phyloP scores from a whole-genome alignment of 345 rosid genomes.

The Barbarea vulgaris region DNA sequence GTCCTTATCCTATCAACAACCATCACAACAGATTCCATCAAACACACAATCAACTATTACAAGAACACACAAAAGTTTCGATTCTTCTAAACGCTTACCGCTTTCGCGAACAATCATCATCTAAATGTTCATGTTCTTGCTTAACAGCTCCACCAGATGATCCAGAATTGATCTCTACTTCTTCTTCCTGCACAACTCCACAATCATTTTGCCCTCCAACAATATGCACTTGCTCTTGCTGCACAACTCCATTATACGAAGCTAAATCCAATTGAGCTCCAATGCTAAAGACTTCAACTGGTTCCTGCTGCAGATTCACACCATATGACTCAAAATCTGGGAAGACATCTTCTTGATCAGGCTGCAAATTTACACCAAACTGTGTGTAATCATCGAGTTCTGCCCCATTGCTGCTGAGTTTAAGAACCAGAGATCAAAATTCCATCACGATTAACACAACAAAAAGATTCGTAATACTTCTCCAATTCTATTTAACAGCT shows the following conservation, averaged over 20 bases:
- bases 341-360: conserved; percentile 22
- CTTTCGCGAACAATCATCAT: conserved; percentile 48
- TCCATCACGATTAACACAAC: conserved; percentile 14
- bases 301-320: conserved; percentile 16
- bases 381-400: conserved; percentile 40
- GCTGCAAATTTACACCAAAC: conserved; percentile 29
- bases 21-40: neutral
- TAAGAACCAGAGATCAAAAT: conserved; percentile 9
- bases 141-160: conserved; percentile 42
- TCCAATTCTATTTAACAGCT: neutral
- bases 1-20: conserved; percentile 23
- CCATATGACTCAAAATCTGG: conserved; percentile 35
- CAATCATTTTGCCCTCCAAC: conserved; percentile 9
- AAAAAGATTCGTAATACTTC: neutral
- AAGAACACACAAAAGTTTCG: neutral
- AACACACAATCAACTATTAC: conserved; percentile 38
- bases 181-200: conserved; percentile 31
- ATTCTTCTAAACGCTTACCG: conserved; percentile 41
- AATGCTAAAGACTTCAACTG: conserved; percentile 20
- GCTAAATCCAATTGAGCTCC: conserved; percentile 27
- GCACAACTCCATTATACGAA: conserved; percentile 17
- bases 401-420: conserved; percentile 35
- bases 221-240: neutral
- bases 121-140: conserved; percentile 39
- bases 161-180: conserved; percentile 39